Conservation (phyloP, 73 alveolate species). For the Paramecium sexaurelia region DNA sequence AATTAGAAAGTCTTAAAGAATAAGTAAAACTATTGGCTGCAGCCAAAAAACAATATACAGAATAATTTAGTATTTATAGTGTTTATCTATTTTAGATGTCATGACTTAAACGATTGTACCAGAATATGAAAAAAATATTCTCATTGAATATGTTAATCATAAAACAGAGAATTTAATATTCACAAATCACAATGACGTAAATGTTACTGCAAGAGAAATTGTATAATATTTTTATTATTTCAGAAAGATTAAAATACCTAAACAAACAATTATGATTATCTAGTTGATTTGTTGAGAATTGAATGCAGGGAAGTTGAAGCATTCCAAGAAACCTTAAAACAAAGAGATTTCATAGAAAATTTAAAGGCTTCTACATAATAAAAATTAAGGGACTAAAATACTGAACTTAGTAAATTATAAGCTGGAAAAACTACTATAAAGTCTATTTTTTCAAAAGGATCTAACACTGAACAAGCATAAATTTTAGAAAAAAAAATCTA, state of each 20-base stretch:
- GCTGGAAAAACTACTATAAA: slow-evolving; percentile 69
- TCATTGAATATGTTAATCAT: slow-evolving; percentile 41
- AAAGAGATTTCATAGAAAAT: slow-evolving; percentile 53
- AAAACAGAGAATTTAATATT: slow-evolving; percentile 40
- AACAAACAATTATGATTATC: slow-evolving; percentile 40
- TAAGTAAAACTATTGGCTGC: slow-evolving; percentile 35
- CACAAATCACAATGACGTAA: slow-evolving; percentile 48
- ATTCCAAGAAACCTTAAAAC: slow-evolving; percentile 46
- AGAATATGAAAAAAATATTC: slow-evolving; percentile 47
- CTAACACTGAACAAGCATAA: slow-evolving; percentile 51
- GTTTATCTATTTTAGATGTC: not conserved
- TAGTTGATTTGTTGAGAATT: slow-evolving; percentile 63
- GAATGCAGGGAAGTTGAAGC: slow-evolving; percentile 69
- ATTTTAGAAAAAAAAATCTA: slow-evolving; percentile 53
- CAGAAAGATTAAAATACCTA: slow-evolving; percentile 23
- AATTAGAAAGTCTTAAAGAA: slow-evolving; percentile 31
- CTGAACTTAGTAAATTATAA: slow-evolving; percentile 47
- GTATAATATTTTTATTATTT: not conserved
- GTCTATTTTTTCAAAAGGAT: slow-evolving; percentile 66
- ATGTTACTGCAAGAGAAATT: slow-evolving; percentile 54
- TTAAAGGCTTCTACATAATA: not conserved
- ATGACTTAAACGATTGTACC: slow-evolving; percentile 41
- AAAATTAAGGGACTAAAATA: slow-evolving; percentile 50
- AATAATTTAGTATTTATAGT: slow-evolving; percentile 14
- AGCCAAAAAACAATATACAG: slow-evolving; percentile 36